Conservation (phyloP, 495 filamentous ascomycete species). For the Melanomma pulvis-pyrius region DNA sequence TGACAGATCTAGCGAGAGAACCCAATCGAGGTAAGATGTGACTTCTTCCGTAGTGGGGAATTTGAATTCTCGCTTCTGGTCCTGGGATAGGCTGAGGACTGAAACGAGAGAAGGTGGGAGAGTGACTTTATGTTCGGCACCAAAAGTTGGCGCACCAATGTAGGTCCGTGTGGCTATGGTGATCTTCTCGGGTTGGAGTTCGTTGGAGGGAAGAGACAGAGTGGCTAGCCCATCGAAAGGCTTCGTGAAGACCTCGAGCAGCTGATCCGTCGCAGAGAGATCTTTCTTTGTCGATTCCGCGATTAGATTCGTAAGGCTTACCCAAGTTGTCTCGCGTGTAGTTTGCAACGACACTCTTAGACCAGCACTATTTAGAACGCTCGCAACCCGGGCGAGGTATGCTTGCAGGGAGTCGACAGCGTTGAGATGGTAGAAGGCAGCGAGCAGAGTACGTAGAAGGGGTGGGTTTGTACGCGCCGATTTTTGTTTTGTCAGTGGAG, state of each 20-base stretch:
- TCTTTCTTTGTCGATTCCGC: slow-evolving; percentile 8
- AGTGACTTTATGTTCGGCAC: slow-evolving; percentile 54
- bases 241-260: slow-evolving; percentile 18
- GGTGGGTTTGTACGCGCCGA: slow-evolving; percentile 54
- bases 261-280: slow-evolving; percentile 21
- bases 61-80: slow-evolving; percentile 27
- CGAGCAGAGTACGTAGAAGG: slow-evolving; percentile 67
- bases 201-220: slow-evolving; percentile 27
- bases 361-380: slow-evolving; percentile 49
- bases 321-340: slow-evolving; percentile 19
- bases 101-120: slow-evolving; percentile 33
- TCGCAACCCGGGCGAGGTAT: slow-evolving; percentile 46
- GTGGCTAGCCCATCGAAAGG: slow-evolving; percentile 43
- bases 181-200: slow-evolving; percentile 43
- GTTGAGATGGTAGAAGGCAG: slow-evolving; percentile 62
- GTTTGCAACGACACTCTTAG: slow-evolving; percentile 32
- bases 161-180: slow-evolving; percentile 52
- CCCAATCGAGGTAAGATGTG: slow-evolving; percentile 24
- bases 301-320: slow-evolving; percentile 7
- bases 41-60: slow-evolving; percentile 24
- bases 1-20: slow-evolving; percentile 28
- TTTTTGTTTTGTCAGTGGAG: slow-evolving; percentile 55
- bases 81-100: slow-evolving; percentile 12
- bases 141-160: slow-evolving; percentile 48
- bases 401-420: slow-evolving; percentile 48